Conservation (phyloP, 139 green algal species). For the Yamagishiella unicocca region DNA sequence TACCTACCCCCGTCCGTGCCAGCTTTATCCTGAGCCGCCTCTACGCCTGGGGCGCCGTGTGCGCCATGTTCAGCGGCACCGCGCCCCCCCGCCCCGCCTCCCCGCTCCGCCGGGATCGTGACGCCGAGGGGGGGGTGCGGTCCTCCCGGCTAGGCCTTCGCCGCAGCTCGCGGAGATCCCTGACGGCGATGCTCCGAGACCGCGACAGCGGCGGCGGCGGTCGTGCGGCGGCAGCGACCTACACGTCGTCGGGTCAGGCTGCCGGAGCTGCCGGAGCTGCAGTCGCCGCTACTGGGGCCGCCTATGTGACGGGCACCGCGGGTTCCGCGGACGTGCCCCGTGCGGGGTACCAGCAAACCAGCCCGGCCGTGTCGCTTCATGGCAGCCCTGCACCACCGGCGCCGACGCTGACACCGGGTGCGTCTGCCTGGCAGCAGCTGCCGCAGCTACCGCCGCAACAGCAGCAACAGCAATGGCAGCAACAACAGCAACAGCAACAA, state of each 20-base stretch:
- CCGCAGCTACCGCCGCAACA: background rate
- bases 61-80: background rate
- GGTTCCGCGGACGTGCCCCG: no score
- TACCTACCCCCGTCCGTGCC: background rate
- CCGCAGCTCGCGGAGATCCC: background rate
- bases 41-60: conserved; percentile 49
- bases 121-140: background rate
- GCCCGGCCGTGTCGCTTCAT: no score
- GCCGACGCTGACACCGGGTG: no score
- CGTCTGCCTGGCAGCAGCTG: background rate
- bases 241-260: no score
- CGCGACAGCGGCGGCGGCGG: background rate
- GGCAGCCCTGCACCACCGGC: no score
- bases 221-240: no score
- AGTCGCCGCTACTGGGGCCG: no score
- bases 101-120: background rate
- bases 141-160: background rate
- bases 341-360: no score
- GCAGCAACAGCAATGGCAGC: background rate
- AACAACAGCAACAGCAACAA: background rate
- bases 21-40: conserved; percentile 42
- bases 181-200: background rate
- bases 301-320: no score
- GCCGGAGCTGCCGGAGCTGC: no score
- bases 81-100: background rate